Conservation (phyloP, 148 eudicot genomes). For the Vaccinium myrtillus region DNA sequence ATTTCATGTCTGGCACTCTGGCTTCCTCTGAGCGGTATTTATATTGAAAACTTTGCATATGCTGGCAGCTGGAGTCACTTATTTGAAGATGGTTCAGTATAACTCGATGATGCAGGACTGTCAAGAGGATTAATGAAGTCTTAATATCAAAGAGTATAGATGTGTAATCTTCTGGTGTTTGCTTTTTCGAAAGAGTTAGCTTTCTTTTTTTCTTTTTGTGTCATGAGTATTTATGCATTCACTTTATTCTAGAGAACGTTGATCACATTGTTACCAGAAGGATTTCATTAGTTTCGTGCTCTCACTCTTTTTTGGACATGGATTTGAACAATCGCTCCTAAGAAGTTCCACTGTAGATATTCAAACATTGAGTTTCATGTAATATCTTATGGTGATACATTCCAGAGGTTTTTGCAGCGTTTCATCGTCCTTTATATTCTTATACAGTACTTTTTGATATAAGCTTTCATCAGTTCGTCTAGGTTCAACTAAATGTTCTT, state of each 20-base stretch:
- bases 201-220: neutral
- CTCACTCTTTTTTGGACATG: neutral
- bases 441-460: neutral
- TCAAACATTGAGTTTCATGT: neutral
- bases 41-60: neutral
- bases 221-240: neutral
- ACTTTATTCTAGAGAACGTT: neutral
- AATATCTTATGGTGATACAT: neutral
- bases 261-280: neutral
- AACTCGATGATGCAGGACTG: neutral
- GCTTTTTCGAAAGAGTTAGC: neutral
- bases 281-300: neutral
- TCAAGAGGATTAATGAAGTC: no score
- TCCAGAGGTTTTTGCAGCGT: neutral
- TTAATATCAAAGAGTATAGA: neutral
- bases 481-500: neutral
- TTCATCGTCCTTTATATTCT: neutral
- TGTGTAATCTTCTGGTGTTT: slow-evolving; percentile 1
- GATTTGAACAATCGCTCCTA: neutral
- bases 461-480: neutral
- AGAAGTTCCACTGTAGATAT: neutral
- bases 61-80: no score
- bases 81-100: neutral
- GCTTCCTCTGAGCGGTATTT: neutral
- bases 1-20: neutral